Evolutionary conservation across 768 basidiomycete species (phyloP).

Genomic region (Mycena kentingensis): DNA sequence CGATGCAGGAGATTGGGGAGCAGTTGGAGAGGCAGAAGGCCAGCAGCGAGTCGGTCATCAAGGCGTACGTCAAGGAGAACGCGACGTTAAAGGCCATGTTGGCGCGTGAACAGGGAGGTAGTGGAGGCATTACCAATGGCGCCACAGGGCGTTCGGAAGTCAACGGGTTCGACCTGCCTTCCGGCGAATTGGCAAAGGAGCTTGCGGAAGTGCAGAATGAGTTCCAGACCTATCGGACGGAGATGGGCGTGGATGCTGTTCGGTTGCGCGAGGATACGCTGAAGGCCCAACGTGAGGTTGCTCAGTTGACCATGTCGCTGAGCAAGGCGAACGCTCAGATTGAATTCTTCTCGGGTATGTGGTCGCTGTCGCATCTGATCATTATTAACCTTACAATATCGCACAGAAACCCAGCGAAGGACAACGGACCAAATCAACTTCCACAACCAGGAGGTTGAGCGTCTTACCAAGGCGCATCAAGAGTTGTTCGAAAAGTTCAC

Average conservation of each 20-base stretch:
- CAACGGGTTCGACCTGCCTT: constrained; percentile 32
- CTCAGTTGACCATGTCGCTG: constrained; percentile 61
- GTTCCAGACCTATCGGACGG: constrained; percentile 77
- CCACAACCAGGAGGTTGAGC: constrained; percentile 66
- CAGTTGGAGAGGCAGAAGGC: constrained; percentile 81
- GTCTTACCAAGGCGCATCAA: constrained; percentile 66
- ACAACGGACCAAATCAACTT: constrained; percentile 68
- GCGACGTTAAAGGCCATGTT: constrained; percentile 83
- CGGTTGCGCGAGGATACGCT: constrained; percentile 72
- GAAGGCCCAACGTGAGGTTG: constrained; percentile 66
- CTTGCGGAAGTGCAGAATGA: constrained; percentile 74
- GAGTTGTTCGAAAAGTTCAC: constrained; percentile 74
- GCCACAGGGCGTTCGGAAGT: constrained; percentile 16
- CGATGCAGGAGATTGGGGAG: constrained; percentile 75
- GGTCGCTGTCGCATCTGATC: not conserved
- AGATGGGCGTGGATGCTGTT: constrained; percentile 78
- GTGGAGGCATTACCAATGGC: constrained; percentile 22
- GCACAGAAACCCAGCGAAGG: constrained; percentile 74
- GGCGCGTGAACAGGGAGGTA: constrained; percentile 48
- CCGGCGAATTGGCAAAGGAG: constrained; percentile 54
- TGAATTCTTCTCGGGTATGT: constrained; percentile 67
- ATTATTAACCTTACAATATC: constrained; percentile 9
- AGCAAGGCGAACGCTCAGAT: constrained; percentile 85
- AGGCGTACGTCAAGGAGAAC: constrained; percentile 83
- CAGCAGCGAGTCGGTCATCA: constrained; percentile 66